Conservation (phyloP, 2,329 filamentous ascomycete species). For the Calonectria ilicicola region DNA sequence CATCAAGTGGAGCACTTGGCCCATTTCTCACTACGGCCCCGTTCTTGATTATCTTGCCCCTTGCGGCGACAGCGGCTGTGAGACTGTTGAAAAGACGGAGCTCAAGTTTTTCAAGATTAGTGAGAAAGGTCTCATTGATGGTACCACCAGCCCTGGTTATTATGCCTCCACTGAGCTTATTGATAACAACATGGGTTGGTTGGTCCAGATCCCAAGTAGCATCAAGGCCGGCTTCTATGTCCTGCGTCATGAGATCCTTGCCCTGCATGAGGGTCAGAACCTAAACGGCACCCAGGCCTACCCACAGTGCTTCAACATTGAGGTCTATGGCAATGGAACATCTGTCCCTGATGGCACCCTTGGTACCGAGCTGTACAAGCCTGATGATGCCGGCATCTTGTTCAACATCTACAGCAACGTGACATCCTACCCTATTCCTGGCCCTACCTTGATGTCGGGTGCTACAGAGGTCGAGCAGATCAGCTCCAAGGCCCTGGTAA, state of each 20-base stretch:
- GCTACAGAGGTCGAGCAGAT: conserved; percentile 30
- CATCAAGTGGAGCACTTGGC: conserved; percentile 58
- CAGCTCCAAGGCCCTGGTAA: conserved; percentile 31
- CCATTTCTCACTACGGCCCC: conserved; percentile 61
- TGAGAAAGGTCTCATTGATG: conserved; percentile 62
- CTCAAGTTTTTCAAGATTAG: conserved; percentile 76
- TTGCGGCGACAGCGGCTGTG: conserved; percentile 66
- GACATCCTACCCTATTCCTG: conserved; percentile 45
- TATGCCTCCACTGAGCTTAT: conserved; percentile 57
- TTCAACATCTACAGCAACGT: conserved; percentile 48
- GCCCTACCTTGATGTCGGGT: conserved; percentile 41
- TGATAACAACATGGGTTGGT: conserved; percentile 51
- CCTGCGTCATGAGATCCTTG: conserved; percentile 65
- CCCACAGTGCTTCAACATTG: conserved; percentile 63
- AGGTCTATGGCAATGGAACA: conserved; percentile 56
- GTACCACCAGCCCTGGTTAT: conserved; percentile 54
- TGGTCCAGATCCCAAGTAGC: conserved; percentile 49
- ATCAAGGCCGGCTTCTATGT: conserved; percentile 58
- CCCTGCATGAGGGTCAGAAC: conserved; percentile 56
- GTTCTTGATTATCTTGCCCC: conserved; percentile 74
- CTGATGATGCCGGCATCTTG: conserved; percentile 46
- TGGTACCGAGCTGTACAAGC: conserved; percentile 46
- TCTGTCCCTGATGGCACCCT: conserved; percentile 49
- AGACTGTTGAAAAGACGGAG: conserved; percentile 62
- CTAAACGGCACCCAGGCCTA: conserved; percentile 64